Evolutionary conservation across 495 filamentous ascomycete genomes (phyloP).

Genomic region (Penicillium egyptiacum): DNA sequence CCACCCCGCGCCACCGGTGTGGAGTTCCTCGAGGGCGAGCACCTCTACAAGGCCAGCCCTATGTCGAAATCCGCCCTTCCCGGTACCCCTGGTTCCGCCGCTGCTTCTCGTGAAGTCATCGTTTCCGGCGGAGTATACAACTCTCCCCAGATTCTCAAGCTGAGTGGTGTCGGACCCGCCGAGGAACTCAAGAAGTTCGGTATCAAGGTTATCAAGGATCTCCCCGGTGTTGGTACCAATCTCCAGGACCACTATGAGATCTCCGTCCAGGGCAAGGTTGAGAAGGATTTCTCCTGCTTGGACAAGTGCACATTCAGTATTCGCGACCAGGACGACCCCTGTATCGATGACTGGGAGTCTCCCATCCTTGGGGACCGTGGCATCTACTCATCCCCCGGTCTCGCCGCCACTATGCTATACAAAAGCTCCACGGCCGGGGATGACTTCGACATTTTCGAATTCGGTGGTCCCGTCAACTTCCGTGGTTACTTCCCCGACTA

Average conservation of each 20-base stretch:
- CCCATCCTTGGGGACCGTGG: slow-evolving; percentile 40
- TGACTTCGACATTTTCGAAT: slow-evolving; percentile 52
- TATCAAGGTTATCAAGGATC: slow-evolving; percentile 55
- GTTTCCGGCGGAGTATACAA: slow-evolving; percentile 61
- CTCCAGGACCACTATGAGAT: slow-evolving; percentile 66
- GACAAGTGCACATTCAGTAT: slow-evolving; percentile 15
- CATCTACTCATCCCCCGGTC: slow-evolving; percentile 50
- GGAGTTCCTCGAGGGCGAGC: slow-evolving; percentile 59
- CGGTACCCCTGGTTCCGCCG: slow-evolving; percentile 46
- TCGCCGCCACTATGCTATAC: slow-evolving; percentile 50
- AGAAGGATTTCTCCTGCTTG: slow-evolving; percentile 41
- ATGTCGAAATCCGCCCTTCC: slow-evolving; percentile 19
- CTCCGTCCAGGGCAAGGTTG: slow-evolving; percentile 41
- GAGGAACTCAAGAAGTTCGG: slow-evolving; percentile 47
- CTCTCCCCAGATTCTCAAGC: slow-evolving; percentile 63
- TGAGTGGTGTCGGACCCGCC: slow-evolving; percentile 60
- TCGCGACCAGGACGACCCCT: slow-evolving; percentile 39
- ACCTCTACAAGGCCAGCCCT: slow-evolving; percentile 61
- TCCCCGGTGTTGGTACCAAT: slow-evolving; percentile 67
- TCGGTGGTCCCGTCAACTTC: slow-evolving; percentile 55
- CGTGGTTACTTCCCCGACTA: slow-evolving; percentile 42
- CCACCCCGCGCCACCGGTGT: slow-evolving; percentile 60
- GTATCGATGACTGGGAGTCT: slow-evolving; percentile 45
- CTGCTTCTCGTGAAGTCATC: slow-evolving; percentile 58
- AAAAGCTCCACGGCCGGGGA: slow-evolving; percentile 42